phyloP scores from a whole-genome alignment of 768 basidiomycete species.

The Rhizopogon vesiculosus region DNA sequence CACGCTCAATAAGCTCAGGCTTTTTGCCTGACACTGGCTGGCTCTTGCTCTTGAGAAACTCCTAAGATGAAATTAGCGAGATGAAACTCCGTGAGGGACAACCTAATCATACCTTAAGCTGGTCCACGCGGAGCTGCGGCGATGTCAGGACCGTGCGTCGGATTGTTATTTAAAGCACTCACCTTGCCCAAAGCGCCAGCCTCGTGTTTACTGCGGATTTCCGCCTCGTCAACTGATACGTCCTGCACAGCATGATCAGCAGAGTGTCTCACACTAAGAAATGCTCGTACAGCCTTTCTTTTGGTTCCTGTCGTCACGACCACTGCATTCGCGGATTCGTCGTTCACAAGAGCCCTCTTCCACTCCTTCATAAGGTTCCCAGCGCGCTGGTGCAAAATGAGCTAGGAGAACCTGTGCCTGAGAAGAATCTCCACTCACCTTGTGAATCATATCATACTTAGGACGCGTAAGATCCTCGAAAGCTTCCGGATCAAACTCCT shows the following conservation, averaged over 20 bases:
- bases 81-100: slow-evolving; percentile 2
- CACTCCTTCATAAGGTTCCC: slow-evolving; percentile 66
- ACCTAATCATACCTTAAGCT: slow-evolving; percentile 58
- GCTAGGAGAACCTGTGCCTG: not conserved
- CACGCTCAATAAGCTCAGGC: slow-evolving; percentile 63
- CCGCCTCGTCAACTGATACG: slow-evolving; percentile 60
- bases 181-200: slow-evolving; percentile 65
- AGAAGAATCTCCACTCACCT: slow-evolving; percentile 38
- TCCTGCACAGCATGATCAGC: slow-evolving; percentile 37
- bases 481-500: slow-evolving; percentile 72
- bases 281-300: slow-evolving; percentile 61
- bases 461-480: slow-evolving; percentile 85
- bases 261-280: slow-evolving; percentile 4
- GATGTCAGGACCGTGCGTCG: not conserved
- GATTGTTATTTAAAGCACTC: slow-evolving; percentile 10
- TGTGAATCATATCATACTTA: slow-evolving; percentile 71
- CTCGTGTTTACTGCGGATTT: slow-evolving; percentile 65
- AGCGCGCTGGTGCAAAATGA: slow-evolving; percentile 44
- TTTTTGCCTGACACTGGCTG: slow-evolving; percentile 64
- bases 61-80: slow-evolving; percentile 33
- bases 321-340: slow-evolving; percentile 58
- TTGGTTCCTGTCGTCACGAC: slow-evolving; percentile 49
- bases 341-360: slow-evolving; percentile 58
- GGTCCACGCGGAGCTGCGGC: slow-evolving; percentile 66
- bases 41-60: slow-evolving; percentile 70